Evolutionary conservation across 1,139 yeast species (phyloP), one percentile per base, ranked within the genome.

Genomic region (Yamadazyma trypodendri): DNA sequence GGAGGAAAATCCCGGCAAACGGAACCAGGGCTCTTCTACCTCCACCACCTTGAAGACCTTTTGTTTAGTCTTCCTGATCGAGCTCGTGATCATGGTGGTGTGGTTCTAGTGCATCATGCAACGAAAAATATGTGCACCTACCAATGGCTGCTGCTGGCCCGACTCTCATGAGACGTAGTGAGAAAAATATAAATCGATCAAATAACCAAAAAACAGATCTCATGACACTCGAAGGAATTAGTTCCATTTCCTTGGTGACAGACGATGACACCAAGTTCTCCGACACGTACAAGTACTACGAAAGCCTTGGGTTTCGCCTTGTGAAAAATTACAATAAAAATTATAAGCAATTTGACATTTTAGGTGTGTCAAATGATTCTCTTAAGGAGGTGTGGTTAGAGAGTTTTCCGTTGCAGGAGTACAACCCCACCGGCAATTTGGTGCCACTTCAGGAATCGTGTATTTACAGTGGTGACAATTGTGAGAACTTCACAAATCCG

Each of bases 351-450:
- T 42, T 60, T 61, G 38, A 58, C 52, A 41, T 52, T 55, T 49
- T 62, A 34, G 90, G 90, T 3, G 67, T 84, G 31, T 75, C 87
- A 15, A 69, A 68, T 42, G 86, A 81, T 46, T 82, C 89, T 1
- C 52, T 80, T 37, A 72, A 70, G 46, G 94, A 84, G 58, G 61
- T 77, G 31, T 84, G 94, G 92, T 55, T 84, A 34, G 85, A 83
- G 52, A 65, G 80, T 17, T 82, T 80, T 58, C 86, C 86, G 17
- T 63, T 81, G 33, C 75, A 78, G 37, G 73, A 74, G 48, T 41
- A 63, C 17, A 77, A 73, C 48, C 56, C 52, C 15, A 53, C 63
- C 32, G 81, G 81, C 2, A 60, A 65, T 50, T 56, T 77, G 43
- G 63, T 70, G 30, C 88, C 88, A 12, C 66, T 78, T 61, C 84